Conservation (phyloP, 2,329 filamentous ascomycete genomes). For the Sporothrix luriei region DNA sequence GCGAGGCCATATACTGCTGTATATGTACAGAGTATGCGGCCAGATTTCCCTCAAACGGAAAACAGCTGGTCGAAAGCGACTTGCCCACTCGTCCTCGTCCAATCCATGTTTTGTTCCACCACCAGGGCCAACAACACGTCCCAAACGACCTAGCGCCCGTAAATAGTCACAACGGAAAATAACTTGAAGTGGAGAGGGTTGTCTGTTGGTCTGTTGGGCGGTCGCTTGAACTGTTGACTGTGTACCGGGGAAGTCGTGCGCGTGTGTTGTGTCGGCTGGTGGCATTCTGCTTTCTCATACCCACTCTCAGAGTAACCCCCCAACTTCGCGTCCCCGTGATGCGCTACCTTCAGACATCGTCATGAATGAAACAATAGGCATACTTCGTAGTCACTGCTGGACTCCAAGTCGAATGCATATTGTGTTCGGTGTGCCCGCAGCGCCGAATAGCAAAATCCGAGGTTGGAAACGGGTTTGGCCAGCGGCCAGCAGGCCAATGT, state of each 20-base stretch:
- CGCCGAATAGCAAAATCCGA: not conserved
- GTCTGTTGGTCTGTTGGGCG: constrained; percentile 19
- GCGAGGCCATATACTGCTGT: too few relatives aligned
- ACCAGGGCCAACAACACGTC: not conserved
- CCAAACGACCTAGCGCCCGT: not conserved
- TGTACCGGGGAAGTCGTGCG: not conserved
- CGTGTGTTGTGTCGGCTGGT: too few relatives aligned
- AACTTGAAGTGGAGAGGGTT: not conserved
- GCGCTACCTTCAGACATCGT: constrained; percentile 13
- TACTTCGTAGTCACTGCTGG: not conserved
- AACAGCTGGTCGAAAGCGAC: too few relatives aligned
- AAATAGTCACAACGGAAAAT: not conserved
- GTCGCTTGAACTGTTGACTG: not conserved
- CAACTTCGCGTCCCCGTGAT: not conserved
- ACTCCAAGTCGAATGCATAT: not conserved
- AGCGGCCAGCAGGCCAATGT: not conserved
- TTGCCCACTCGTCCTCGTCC: too few relatives aligned
- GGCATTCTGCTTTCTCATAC: not conserved
- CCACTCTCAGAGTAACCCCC: constrained; percentile 16
- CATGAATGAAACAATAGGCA: not conserved
- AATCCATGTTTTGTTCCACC: not conserved
- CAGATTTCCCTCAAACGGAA: too few relatives aligned
- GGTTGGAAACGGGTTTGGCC: not conserved
- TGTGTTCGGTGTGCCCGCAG: not conserved
- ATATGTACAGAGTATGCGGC: too few relatives aligned